Evolutionary conservation across 768 basidiomycete species (phyloP).

Genomic region (Kockovaella imperatae): DNA sequence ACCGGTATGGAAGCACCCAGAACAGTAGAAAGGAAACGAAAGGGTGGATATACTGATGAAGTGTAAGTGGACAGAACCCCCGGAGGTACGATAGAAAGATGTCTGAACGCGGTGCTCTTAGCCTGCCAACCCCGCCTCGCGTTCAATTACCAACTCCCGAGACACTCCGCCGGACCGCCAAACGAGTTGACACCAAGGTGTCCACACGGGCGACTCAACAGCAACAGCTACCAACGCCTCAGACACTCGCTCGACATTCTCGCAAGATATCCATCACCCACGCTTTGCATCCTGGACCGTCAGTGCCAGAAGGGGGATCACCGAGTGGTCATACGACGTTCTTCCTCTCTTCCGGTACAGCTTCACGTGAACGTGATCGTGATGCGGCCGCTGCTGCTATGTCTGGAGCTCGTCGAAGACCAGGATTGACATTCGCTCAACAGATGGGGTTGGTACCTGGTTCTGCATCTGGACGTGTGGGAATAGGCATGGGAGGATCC

Average conservation of each 20-base stretch:
- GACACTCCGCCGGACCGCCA: slow-evolving; percentile 19
- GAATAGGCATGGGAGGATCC: slow-evolving; percentile 32
- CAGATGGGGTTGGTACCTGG: slow-evolving; percentile 30
- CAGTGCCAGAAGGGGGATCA: slow-evolving; percentile 5
- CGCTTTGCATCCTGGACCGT: too few relatives aligned
- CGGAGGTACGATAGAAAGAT: background rate
- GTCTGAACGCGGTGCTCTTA: slow-evolving; percentile 3
- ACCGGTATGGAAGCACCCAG: slow-evolving; percentile 19
- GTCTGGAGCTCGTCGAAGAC: slow-evolving; percentile 14
- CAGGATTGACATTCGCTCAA: slow-evolving; percentile 35
- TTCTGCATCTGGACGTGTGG: slow-evolving; percentile 4
- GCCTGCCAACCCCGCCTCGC: slow-evolving; percentile 26
- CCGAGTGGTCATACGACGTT: slow-evolving; percentile 35
- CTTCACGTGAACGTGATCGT: background rate
- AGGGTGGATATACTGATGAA: slow-evolving; percentile 22
- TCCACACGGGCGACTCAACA: slow-evolving; percentile 1
- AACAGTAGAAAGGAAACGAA: slow-evolving; percentile 26
- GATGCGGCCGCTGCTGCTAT: slow-evolving; percentile 7
- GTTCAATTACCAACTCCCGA: slow-evolving; percentile 27
- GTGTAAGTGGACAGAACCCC: slow-evolving; percentile 9
- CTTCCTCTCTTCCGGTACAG: slow-evolving; percentile 17
- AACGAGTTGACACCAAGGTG: slow-evolving; percentile 3
- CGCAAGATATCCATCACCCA: slow-evolving; percentile 3
- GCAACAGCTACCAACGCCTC: slow-evolving; percentile 29
- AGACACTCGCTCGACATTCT: slow-evolving; percentile 27